Base-by-base conservation (phyloP, 495 filamentous ascomycete genomes). In the Penicillium alfredii region DNA sequence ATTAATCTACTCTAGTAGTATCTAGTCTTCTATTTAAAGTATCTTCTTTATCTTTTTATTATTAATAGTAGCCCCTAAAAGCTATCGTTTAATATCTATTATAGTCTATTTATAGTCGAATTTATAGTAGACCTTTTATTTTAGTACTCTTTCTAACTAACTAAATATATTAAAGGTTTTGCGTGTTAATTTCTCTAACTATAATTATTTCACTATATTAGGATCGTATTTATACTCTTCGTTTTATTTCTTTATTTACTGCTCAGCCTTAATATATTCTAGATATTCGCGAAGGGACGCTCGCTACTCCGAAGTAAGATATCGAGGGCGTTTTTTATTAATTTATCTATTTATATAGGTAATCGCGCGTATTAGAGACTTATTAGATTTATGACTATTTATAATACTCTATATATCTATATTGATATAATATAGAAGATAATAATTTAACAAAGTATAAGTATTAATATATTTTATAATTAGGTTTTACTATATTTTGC, bases 401-500 rank as follows among this genome's bases (percentile, higher is more conserved):
- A 66, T 54, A 8, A 66, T 35, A 35, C 35, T 51, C 25, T 56
- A 42, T 21, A 57, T 56, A 27, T 63, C 61, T 15, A 45, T 60
- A 15, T 56, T 49, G 17, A 64, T 49, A n/a, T 33, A 28, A 17
- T 53, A 48, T 25, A 27, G 56, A 45, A 60, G 56, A 42, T 67
- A 64, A 47, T 65, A 47, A 28, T 61, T 56, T 12, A 67, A 32
- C 38, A 63, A 63, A 14, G 59, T 62, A 1, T 40, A 14, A 32
- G 38, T 53, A 16, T 51, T 35, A 4, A 44, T 33, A 22, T 67
- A 44, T 34, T 61, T 53, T 40, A 64, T 58, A 7, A 64, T 68
- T 32, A 68, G 26, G 39, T 66, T 68, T 33, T 58, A 46, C 37
- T 64, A 44, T 26, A 50, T 51, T 39, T 68, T 56, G 41, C 60